Conservation (phyloP, 2,329 filamentous ascomycete species). For the Curvularia verruculosa region DNA sequence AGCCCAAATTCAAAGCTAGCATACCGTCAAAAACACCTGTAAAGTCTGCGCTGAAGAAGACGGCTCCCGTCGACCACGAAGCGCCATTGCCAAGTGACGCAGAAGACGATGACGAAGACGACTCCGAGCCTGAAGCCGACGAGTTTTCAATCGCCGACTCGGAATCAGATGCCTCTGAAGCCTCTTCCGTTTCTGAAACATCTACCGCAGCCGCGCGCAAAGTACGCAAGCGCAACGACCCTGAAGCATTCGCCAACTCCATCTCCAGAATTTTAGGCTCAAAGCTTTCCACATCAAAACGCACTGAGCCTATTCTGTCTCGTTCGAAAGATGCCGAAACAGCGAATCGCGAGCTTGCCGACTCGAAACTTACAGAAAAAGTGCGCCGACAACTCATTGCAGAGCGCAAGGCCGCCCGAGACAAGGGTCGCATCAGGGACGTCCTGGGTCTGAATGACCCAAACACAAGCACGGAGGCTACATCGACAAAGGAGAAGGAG, state of each 20-base stretch:
- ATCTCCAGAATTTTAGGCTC: slow-evolving; percentile 91
- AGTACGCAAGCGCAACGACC: slow-evolving; percentile 89
- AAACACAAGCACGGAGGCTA: slow-evolving; percentile 56
- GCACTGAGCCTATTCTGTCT: slow-evolving; percentile 88
- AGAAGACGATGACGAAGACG: slow-evolving; percentile 18
- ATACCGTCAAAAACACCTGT: slow-evolving; percentile 23
- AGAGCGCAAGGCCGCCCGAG: slow-evolving; percentile 77
- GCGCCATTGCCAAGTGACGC: slow-evolving; percentile 35
- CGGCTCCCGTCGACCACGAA: slow-evolving; percentile 36
- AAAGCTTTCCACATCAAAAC: slow-evolving; percentile 81
- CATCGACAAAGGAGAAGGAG: slow-evolving; percentile 74
- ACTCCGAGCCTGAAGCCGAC: slow-evolving; percentile 46
- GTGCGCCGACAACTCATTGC: slow-evolving; percentile 79
- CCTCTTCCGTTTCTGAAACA: slow-evolving; percentile 41
- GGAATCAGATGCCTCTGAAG: slow-evolving; percentile 46
- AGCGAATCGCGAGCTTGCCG: slow-evolving; percentile 72
- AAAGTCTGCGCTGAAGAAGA: slow-evolving; percentile 35
- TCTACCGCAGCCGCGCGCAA: slow-evolving; percentile 44
- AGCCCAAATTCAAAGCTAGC: slow-evolving; percentile 31
- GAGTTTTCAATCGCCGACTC: slow-evolving; percentile 43
- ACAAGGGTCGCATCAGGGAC: slow-evolving; percentile 88
- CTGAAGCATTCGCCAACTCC: slow-evolving; percentile 86
- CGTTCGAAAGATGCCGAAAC: slow-evolving; percentile 77
- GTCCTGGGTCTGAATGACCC: slow-evolving; percentile 71
- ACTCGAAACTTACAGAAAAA: slow-evolving; percentile 80